Evolutionary conservation across 2,329 filamentous ascomycete genomes (phyloP), one percentile per base, ranked within the genome.

Genomic region (Ploettnerulaceae sp.): DNA sequence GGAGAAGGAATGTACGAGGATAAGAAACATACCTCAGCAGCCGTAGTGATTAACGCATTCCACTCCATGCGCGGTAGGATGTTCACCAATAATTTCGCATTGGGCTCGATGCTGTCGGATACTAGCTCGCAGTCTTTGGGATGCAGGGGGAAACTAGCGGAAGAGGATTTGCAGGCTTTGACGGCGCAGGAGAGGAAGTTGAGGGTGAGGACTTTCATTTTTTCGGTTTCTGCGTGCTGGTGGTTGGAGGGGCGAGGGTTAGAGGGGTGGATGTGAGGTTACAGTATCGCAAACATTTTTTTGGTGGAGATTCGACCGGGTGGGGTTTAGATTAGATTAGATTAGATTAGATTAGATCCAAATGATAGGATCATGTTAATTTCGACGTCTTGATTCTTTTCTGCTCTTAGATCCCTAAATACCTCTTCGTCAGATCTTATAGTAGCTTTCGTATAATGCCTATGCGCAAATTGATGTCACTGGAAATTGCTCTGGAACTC

Each of bases 161-260:
- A 74, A 24, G 84, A 82, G 47, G 81, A 78, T 71, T 94, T 95
- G 84, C 93, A 98, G 47, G 86, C 76, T 75, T 96, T 97, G 65
- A 94, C 86, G 52, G 93, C 91, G 74, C 93, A 98, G 61, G 89
- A 93, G 56, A 97, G 74, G 69, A 98, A 98, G 71, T 97, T 97
- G 61, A 95, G 83, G 51, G 89, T 96, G 42, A 97, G 80, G 53
- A 97, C 74, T 69, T 97, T 97, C 93, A 98, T 98, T 40, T 33
- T 51, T 12, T 5, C 12, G 32, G 17, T 17, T 15, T 12, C 20
- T 11, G 15, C 5, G 17, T 15, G 31, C 25, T 34, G 40, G 26
- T 33, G 26, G 21, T 5, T 38, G 26, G 31, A 28, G 21, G 12
- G 20, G 4, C 4, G n/a, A 17, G 21, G 8, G 11, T 18, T 25